Base-by-base conservation (phyloP, 75 land plant species). In the Picea glauca region DNA sequence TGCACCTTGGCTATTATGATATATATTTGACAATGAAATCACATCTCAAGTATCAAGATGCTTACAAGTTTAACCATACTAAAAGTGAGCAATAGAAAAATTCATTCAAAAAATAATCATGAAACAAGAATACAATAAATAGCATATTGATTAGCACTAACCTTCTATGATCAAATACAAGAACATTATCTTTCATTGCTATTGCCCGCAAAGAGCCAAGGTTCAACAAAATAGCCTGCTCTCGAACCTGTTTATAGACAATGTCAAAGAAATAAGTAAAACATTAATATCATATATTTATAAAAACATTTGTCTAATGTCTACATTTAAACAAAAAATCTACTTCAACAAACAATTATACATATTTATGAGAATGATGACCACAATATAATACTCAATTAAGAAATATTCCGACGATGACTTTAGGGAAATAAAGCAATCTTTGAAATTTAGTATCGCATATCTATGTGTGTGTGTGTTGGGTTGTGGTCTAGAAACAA, bases 131-230 rank as follows among this genome's bases (percentile, higher is more conserved):
- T 46, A 57, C 14, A 58, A 58, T 75, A 75, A 7, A 14, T 23
- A 30, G 56, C 31, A 11, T 12, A 57, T 58, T 50, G 12, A 58
- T 54, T 31, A 75, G 38, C 18, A 13, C 76, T 70, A 86, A 93
- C 98, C 94, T 87, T 65, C 96, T 90, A 67, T 98, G 88, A 80
- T 98, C 91, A 80, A 98, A 98, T 66, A 98, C 80, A 72, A 93
- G 87, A 74, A 91, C 96, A 79, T 83, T 84, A 59, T 98, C 96
- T 67, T 82, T 79, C 90, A 92, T 91, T 30, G 89, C 96, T 30
- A 98, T 95, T 46, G 98, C 98, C 74, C 96, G 87, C 56, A 98
- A 79, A 1, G 96, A 91, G 2, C 99, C 99, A 75, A 98, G 80
- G 77, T 95, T 98, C 78, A 98, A 78, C n/a, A 98, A 79, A 75